A percentile compares a stretch with the other conserved stretches of the same genome.
These are phyloP conservation scores for Rubia yunnanensis DNA, from an alignment of 257 asterid species.

Conservation along the genomic window DNA sequence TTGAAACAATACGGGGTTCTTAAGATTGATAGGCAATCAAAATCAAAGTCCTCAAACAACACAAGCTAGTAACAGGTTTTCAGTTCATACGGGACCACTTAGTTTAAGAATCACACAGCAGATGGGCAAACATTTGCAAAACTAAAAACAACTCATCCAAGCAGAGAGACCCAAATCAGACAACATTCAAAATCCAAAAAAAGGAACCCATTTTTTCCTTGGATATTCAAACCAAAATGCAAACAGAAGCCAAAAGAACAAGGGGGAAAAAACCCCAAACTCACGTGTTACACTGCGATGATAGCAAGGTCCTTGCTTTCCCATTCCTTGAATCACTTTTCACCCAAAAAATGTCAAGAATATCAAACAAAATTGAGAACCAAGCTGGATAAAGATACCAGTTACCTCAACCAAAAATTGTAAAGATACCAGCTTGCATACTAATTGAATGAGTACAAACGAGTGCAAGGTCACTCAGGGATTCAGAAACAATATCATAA, in stretches of 20 bases:
- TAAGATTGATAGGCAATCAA: conserved; percentile 14
- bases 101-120: conserved; percentile 15
- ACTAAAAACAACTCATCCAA: conserved; percentile 26
- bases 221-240: conserved; percentile 1
- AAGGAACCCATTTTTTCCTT: conserved; percentile 18
- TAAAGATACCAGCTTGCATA: too few species aligned
- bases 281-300: conserved; percentile 99
- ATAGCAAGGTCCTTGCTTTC: conserved; percentile 99
- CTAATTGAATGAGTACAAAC: too few species aligned
- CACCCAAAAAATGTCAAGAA: conserved; percentile 20
- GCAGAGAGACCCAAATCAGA: conserved; percentile 18
- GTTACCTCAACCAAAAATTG: conserved; percentile 20
- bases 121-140: too few species aligned
- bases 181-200: conserved; percentile 18
- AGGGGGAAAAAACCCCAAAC: conserved; percentile 27
- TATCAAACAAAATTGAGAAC: conserved; percentile 23
- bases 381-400: conserved; percentile 17
- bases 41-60: conserved; percentile 17
- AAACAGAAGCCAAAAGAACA: neutral
- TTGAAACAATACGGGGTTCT: neutral
- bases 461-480: too few species aligned
- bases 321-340: conserved; percentile 49
- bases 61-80: conserved; percentile 22
- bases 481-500: too few species aligned
- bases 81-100: conserved; percentile 21